A percentile compares a stretch with the other conserved stretches of the same genome.
These are phyloP conservation scores for Penicillium odoratum DNA, from an alignment of 495 filamentous ascomycete genomes.

Conservation along the genomic window DNA sequence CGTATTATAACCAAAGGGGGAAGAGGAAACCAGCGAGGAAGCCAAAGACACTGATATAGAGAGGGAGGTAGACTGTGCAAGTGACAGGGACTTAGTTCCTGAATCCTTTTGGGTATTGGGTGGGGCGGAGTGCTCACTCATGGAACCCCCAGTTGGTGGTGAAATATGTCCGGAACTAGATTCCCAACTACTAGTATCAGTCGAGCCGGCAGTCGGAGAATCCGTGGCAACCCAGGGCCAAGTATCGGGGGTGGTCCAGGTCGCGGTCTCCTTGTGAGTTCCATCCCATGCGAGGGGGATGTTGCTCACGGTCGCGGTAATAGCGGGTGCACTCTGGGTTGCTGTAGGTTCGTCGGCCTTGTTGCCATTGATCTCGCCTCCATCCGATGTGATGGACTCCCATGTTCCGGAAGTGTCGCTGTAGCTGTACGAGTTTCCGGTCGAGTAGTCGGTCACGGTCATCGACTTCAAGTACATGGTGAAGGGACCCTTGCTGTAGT, in stretches of 20 bases:
- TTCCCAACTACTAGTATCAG: slow-evolving; percentile 69
- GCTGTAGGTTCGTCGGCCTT: slow-evolving; percentile 38
- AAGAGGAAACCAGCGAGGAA: slow-evolving; percentile 49
- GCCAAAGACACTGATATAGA: slow-evolving; percentile 48
- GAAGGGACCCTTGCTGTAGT: slow-evolving; percentile 79
- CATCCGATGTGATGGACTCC: slow-evolving; percentile 75
- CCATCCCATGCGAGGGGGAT: slow-evolving; percentile 64
- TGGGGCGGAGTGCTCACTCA: slow-evolving; percentile 48
- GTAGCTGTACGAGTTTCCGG: slow-evolving; percentile 79
- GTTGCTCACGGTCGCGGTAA: slow-evolving; percentile 55
- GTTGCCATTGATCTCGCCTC: slow-evolving; percentile 63
- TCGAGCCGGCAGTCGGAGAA: slow-evolving; percentile 38
- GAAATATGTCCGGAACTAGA: slow-evolving; percentile 63
- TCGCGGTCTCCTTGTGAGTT: slow-evolving; percentile 57
- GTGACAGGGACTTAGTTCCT: slow-evolving; percentile 13
- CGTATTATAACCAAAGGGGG: slow-evolving; percentile 46
- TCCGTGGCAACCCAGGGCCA: slow-evolving; percentile 62
- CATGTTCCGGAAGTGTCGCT: slow-evolving; percentile 72
- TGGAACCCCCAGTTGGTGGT: slow-evolving; percentile 46
- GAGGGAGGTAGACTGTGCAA: slow-evolving; percentile 45
- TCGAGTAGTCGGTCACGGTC: slow-evolving; percentile 84
- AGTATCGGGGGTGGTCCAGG: slow-evolving; percentile 50
- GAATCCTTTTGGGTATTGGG: slow-evolving; percentile 15
- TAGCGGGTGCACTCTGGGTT: slow-evolving; percentile 47
- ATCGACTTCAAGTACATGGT: slow-evolving; percentile 80